These are phyloP conservation scores for Entamoeba dispar DNA, from an alignment of 208 protist species.

Conservation along the genomic window DNA sequence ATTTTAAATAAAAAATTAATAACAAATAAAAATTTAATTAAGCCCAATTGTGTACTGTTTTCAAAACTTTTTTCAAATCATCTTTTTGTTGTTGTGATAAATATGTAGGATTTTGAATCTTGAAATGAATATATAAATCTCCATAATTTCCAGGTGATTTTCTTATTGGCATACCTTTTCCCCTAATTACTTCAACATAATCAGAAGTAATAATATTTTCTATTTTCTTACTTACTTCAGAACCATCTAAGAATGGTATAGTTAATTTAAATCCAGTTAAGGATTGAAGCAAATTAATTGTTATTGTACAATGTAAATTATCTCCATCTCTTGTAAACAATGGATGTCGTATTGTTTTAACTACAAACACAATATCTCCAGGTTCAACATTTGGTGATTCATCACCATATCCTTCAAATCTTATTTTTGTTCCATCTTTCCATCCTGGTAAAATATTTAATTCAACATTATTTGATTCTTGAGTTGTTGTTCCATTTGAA, in stretches of 20 bases:
- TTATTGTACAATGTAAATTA: background rate
- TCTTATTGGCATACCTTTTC: background rate
- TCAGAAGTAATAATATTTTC: background rate
- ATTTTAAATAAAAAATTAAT: too few relatives aligned
- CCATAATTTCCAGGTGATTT: background rate
- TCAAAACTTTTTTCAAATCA: background rate
- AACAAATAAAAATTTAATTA: background rate
- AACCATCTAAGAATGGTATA: background rate
- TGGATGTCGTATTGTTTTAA: slow-evolving; percentile 6
- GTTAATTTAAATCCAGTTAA: slow-evolving; percentile 1
- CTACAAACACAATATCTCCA: slow-evolving; percentile 22
- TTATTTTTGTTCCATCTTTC: slow-evolving; percentile 20
- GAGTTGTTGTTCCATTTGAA: background rate
- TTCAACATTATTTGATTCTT: background rate
- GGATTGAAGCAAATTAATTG: slow-evolving; percentile 5
- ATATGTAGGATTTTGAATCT: background rate
- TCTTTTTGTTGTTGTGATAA: background rate
- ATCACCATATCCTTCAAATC: slow-evolving; percentile 6
- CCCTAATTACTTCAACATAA: background rate
- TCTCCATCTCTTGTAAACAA: slow-evolving; percentile 5
- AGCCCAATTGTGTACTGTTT: background rate
- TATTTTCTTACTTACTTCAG: background rate
- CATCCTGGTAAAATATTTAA: slow-evolving; percentile 11
- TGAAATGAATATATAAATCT: background rate
- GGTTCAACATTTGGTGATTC: background rate